Evolutionary conservation across 208 protist genomes (phyloP).

Genomic region (Wallacemonas sp.): DNA sequence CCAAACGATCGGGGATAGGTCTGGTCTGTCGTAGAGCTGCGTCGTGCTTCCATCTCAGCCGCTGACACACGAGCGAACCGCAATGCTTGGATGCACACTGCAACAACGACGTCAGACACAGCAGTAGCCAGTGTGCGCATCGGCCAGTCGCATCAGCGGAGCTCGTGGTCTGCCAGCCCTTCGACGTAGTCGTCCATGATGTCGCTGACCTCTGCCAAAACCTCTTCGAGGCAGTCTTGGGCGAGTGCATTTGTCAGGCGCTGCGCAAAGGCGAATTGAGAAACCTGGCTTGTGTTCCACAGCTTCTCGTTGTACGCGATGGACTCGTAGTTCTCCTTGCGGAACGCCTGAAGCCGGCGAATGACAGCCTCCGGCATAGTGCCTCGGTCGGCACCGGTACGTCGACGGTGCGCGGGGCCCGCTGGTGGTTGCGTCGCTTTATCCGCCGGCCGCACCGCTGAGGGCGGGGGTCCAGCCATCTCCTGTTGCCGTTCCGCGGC

Average conservation of each 20-base stretch:
- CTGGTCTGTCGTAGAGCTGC: too few relatives aligned
- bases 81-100: too few relatives aligned
- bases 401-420: not conserved
- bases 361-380: constrained; percentile 58
- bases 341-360: constrained; percentile 62
- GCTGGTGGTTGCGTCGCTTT: not conserved
- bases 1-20: too few relatives aligned
- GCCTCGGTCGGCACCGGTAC: constrained; percentile 31
- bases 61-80: too few relatives aligned
- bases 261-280: constrained; percentile 83
- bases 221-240: constrained; percentile 76
- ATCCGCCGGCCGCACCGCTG: not conserved
- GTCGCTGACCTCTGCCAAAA: constrained; percentile 67
- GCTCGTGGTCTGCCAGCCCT: constrained; percentile 75
- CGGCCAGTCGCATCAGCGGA: constrained; percentile 76
- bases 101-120: too few relatives aligned
- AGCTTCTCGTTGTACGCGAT: constrained; percentile 81
- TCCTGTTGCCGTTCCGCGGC: not conserved
- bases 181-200: constrained; percentile 89
- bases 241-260: constrained; percentile 66
- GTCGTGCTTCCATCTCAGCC: too few relatives aligned
- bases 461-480: not conserved
- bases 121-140: too few relatives aligned
- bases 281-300: constrained; percentile 82
- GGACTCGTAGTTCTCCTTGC: constrained; percentile 70